Percentiles rank a stretch among this genome's conserved stretches.
phyloP scores from a whole-genome alignment of 2,329 filamentous ascomycete genomes.

The Hansfordia pulvinata region DNA sequence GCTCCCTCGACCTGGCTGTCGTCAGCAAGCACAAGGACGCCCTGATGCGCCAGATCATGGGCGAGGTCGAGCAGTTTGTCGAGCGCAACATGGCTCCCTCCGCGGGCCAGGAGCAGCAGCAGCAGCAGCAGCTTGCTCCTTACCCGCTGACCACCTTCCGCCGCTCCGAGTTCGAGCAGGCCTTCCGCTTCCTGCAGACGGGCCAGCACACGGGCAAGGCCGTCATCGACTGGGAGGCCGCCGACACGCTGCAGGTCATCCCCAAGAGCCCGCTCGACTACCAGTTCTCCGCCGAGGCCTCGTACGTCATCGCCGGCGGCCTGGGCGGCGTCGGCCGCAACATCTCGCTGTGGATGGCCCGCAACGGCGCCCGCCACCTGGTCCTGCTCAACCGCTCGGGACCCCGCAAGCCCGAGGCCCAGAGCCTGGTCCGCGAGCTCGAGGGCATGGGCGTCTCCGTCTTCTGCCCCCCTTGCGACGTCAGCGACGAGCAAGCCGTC shows the following conservation, averaged over 20 bases:
- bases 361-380: constrained; percentile 12
- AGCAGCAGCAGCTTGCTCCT: too few relatives aligned
- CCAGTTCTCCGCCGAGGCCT: neutral
- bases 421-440: constrained; percentile 8
- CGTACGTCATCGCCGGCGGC: constrained; percentile 2
- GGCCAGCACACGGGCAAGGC: neutral
- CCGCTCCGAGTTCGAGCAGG: neutral
- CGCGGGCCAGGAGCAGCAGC: too few relatives aligned
- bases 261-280: neutral
- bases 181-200: neutral
- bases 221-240: neutral
- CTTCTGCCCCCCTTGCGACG: constrained; percentile 6
- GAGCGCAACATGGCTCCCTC: too few relatives aligned
- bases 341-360: constrained; percentile 14
- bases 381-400: constrained; percentile 19
- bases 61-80: constrained; percentile 3
- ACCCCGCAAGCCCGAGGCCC: constrained; percentile 14
- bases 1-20: constrained; percentile 10
- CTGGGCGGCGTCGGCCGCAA: constrained; percentile 1
- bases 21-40: constrained; percentile 3
- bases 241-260: neutral
- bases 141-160: neutral
- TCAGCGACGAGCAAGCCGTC: constrained; percentile 6
- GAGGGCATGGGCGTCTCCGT: constrained; percentile 4
- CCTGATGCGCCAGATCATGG: constrained; percentile 3